Conservation (phyloP, 1,284 basidiomycete genomes). For the Marasmius fiardii region DNA sequence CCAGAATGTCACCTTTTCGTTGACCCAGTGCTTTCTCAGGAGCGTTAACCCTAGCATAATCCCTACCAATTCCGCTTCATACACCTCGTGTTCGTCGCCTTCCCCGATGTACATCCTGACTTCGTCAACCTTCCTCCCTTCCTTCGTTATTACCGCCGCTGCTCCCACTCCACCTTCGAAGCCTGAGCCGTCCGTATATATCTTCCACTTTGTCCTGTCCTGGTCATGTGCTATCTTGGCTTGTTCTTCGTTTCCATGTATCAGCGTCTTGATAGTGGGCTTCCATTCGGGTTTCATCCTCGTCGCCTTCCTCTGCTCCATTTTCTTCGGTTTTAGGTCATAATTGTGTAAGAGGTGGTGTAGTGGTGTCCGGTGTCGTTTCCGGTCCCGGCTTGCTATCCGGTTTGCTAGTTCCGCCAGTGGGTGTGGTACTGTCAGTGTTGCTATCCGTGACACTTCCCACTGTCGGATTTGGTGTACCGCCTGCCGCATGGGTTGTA, state of each 20-base stretch:
- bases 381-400: slow-evolving; percentile 12
- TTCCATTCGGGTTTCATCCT: neutral
- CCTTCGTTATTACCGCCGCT: slow-evolving; percentile 22
- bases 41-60: slow-evolving; percentile 1
- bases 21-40: too few species aligned
- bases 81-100: slow-evolving; percentile 20
- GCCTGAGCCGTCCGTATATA: slow-evolving; percentile 29
- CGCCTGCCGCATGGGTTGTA: slow-evolving; percentile 26
- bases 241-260: slow-evolving; percentile 8
- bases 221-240: slow-evolving; percentile 13
- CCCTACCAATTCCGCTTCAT: slow-evolving; percentile 18
- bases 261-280: neutral
- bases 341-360: slow-evolving; percentile 11
- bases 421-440: slow-evolving; percentile 30
- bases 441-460: slow-evolving; percentile 26
- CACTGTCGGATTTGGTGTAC: slow-evolving; percentile 23
- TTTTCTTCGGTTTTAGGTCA: neutral
- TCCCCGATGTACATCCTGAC: slow-evolving; percentile 19
- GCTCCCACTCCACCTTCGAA: slow-evolving; percentile 23
- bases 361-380: slow-evolving; percentile 1
- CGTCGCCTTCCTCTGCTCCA: neutral
- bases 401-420: slow-evolving; percentile 13
- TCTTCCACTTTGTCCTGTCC: slow-evolving; percentile 16
- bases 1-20: too few species aligned
- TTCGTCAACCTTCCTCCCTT: neutral